Evolutionary conservation across 1,139 yeast genomes (phyloP).

Genomic region (Taphrina betulina): DNA sequence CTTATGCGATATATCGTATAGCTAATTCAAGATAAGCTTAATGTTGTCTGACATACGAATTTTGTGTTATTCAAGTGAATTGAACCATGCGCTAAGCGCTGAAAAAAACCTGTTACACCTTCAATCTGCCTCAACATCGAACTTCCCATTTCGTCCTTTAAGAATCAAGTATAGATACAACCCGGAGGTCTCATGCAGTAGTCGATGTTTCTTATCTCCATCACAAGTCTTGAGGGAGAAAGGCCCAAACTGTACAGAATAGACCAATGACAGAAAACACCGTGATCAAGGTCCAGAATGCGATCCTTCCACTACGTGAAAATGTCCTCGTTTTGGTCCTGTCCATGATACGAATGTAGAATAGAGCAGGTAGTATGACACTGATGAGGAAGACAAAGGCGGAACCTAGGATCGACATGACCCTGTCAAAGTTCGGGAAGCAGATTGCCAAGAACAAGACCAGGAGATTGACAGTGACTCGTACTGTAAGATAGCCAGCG

Average conservation of each 20-base stretch:
- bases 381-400: slow-evolving; percentile 79
- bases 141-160: no score
- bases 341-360: slow-evolving; percentile 61
- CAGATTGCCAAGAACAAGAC: slow-evolving; percentile 57
- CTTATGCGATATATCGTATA: no score
- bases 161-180: no score
- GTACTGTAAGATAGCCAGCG: slow-evolving; percentile 39
- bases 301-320: not conserved
- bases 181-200: no score
- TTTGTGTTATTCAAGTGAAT: no score
- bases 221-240: slow-evolving; percentile 37
- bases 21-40: no score
- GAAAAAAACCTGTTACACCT: no score
- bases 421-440: slow-evolving; percentile 75
- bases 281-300: slow-evolving; percentile 44
- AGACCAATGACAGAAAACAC: slow-evolving; percentile 42
- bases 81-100: no score
- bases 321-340: slow-evolving; percentile 37
- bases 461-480: slow-evolving; percentile 48
- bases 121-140: no score
- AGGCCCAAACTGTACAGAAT: slow-evolving; percentile 44
- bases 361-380: slow-evolving; percentile 71
- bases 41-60: no score
- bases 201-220: no score
- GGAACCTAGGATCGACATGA: slow-evolving; percentile 80